These are phyloP conservation scores for Colletotrichum tabaci DNA, from an alignment of 2,329 filamentous ascomycete species.

Conservation along the genomic window DNA sequence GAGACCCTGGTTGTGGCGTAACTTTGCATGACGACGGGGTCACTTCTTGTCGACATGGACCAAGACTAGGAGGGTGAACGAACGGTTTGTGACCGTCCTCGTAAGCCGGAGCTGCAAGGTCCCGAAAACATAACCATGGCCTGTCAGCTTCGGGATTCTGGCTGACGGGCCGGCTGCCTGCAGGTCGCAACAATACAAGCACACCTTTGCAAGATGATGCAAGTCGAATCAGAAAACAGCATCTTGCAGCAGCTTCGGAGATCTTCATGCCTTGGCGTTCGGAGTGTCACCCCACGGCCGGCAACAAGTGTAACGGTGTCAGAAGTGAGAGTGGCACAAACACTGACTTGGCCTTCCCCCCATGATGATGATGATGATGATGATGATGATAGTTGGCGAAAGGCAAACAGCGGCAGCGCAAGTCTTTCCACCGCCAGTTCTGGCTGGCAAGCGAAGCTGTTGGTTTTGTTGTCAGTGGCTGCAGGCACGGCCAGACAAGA, in stretches of 20 bases:
- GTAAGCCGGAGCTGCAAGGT: conserved; percentile 39
- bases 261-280: conserved; percentile 26
- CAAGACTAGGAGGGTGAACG: background rate
- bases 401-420: conserved; percentile 16
- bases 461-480: conserved; percentile 2
- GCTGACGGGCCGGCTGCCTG: conserved; percentile 21
- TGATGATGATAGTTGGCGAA: conserved; percentile 19
- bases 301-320: conserved; percentile 26
- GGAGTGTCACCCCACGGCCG: conserved; percentile 20
- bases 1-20: conserved; percentile 43
- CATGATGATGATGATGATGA: background rate
- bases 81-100: conserved; percentile 6
- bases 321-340: conserved; percentile 6
- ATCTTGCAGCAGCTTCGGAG: conserved; percentile 33
- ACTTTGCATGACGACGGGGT: conserved; percentile 37
- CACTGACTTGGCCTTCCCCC: conserved; percentile 8
- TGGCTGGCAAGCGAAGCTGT: background rate
- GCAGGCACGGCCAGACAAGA: background rate
- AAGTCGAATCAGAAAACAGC: conserved; percentile 18
- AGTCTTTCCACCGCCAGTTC: conserved; percentile 8
- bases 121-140: conserved; percentile 26
- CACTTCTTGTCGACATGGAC: background rate
- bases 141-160: conserved; percentile 21
- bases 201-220: conserved; percentile 8
- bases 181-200: conserved; percentile 7